Evolutionary conservation across 805 yeast genomes (phyloP).

Genomic region (Starmera dryadoides): DNA sequence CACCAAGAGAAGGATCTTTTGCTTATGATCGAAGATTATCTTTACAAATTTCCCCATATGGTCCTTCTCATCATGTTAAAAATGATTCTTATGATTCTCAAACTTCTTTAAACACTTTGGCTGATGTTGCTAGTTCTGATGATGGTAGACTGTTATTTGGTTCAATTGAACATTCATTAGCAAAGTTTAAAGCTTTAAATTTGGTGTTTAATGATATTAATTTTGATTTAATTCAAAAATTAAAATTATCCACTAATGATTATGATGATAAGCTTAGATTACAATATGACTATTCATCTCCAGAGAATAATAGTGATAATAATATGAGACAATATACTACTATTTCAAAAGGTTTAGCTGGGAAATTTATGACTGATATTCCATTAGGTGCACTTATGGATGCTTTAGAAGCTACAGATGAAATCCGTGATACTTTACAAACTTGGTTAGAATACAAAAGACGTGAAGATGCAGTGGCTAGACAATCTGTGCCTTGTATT

Average conservation of each 20-base stretch:
- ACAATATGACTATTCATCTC: not conserved
- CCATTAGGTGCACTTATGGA: slow-evolving; percentile 4
- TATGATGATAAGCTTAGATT: not conserved
- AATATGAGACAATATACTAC: not conserved
- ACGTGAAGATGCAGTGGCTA: not conserved
- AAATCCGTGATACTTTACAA: slow-evolving; percentile 6
- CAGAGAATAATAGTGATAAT: not conserved
- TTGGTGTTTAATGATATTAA: slow-evolving; percentile 12
- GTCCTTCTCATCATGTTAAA: slow-evolving; percentile 2
- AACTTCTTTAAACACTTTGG: slow-evolving; percentile 16
- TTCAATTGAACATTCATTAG: not conserved
- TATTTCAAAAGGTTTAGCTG: slow-evolving; percentile 1
- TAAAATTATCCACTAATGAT: slow-evolving; percentile 1
- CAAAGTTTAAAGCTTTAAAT: slow-evolving; percentile 2
- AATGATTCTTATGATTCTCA: slow-evolving; percentile 18
- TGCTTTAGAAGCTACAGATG: slow-evolving; percentile 1
- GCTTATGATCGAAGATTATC: slow-evolving; percentile 4
- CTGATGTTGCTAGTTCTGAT: slow-evolving; percentile 16
- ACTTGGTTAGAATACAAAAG: slow-evolving; percentile 4
- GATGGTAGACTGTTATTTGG: not conserved
- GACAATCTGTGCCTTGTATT: no score
- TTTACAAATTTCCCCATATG: slow-evolving; percentile 2
- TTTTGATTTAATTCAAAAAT: slow-evolving; percentile 9
- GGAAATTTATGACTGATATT: slow-evolving; percentile 5
- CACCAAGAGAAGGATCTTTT: not conserved